phyloP scores from a whole-genome alignment of 371 early-diverging fungal species.

The Mortierella sp. region DNA sequence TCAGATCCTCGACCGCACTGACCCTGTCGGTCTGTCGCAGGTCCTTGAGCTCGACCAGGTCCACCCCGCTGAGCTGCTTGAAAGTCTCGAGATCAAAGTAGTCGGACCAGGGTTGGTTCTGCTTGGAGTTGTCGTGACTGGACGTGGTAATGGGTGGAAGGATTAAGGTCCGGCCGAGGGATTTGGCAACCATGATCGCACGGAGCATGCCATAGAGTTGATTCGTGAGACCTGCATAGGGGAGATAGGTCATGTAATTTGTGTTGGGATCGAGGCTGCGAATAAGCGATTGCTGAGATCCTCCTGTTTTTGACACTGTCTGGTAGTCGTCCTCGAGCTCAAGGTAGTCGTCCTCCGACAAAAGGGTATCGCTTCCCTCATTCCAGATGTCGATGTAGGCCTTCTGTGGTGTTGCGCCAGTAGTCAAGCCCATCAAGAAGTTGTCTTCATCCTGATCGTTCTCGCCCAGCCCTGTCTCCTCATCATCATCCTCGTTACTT shows the following conservation, averaged over 20 bases:
- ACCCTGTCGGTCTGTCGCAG: constrained; percentile 15
- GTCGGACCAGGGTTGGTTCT: constrained; percentile 44
- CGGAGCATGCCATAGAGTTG: constrained; percentile 48
- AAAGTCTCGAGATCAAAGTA: constrained; percentile 41
- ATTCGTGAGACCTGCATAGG: constrained; percentile 24
- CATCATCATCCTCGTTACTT: neutral
- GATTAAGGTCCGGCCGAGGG: constrained; percentile 40
- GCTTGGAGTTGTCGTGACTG: constrained; percentile 7
- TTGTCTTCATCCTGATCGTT: neutral
- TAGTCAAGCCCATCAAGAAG: neutral
- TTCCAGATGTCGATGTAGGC: constrained; percentile 2
- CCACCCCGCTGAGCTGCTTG: constrained; percentile 32
- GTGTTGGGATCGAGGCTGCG: constrained; percentile 22
- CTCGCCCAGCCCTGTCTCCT: neutral
- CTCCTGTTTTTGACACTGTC: neutral
- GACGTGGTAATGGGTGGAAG: constrained; percentile 38
- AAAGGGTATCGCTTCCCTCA: constrained; percentile 9
- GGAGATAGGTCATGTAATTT: constrained; percentile 39
- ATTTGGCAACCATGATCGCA: constrained; percentile 39
- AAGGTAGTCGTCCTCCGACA: constrained; percentile 38
- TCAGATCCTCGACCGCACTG: constrained; percentile 13
- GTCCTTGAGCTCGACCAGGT: constrained; percentile 31
- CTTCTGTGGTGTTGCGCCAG: neutral
- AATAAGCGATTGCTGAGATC: neutral
- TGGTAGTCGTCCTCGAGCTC: constrained; percentile 40